Evolutionary conservation across 768 basidiomycete genomes (phyloP), one percentile per base, ranked within the genome.

Genomic region (Fomitopsis pulvina): DNA sequence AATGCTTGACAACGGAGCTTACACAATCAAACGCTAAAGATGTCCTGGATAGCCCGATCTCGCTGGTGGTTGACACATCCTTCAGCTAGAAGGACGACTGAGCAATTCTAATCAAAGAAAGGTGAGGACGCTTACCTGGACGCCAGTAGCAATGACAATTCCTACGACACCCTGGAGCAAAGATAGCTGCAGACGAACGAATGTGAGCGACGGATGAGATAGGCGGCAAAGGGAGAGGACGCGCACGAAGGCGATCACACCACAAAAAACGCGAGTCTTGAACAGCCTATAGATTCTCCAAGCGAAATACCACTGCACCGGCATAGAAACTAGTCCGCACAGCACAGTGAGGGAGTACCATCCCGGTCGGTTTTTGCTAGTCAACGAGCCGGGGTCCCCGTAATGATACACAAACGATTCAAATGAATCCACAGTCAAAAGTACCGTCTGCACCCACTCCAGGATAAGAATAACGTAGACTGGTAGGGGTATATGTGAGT

Each of bases 271-370:
- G 10, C n/a, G 25, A 10, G 51, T 50, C 38, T 25, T 16, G 16
- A 47, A 41, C 3, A 56, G 39, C 10, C 41, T 40, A 10, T n/a
- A 47, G 30, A 56, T 52, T 9, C 55, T 29, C 40, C 55, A 47
- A 16, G 44, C 44, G 29, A 43, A 56, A 48, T 22, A 52, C n/a
- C 11, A n/a, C 26, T 56, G 55, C 10, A 56, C 48, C 14, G 40
- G 28, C 2, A n/a, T 42, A 6, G 55, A 41, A 18, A 52, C 34
- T 12, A 56, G 9, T 20, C 22, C 52, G 41, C 34, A 26, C 25
- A 47, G 47, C 21, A 55, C 24, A 0, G 32, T 26, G 28, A 47
- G 29, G 24, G 29, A 16, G 39, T 44, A 52, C 46, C 50, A 53
- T 16, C 29, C 40, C 21, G 49, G 37, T 8, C 41, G 42, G 20